Evolutionary conservation across 768 basidiomycete species (phyloP), one percentile per base, ranked within the genome.

Genomic region (Kondoa malvinella): DNA sequence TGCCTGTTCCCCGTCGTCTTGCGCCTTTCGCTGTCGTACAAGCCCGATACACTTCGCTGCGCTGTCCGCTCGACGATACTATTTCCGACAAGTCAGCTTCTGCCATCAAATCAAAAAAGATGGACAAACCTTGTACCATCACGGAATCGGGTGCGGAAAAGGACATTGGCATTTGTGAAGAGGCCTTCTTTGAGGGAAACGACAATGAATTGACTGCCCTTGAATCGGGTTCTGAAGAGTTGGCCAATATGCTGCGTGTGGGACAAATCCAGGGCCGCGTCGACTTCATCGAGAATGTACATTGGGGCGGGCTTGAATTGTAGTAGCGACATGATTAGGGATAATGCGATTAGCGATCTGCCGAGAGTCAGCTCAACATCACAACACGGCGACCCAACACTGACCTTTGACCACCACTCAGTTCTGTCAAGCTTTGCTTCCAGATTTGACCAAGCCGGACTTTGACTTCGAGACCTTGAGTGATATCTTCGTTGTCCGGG

Each of bases 281-380:
- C 95, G 71, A 99, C 94, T 78, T 99, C 95, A 78, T 99, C 95
- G 8, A 99, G 83, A 75, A 99, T 99, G 77, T 97, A 97, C 90
- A 97, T 92, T 1, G 92, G 94, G 17, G 94, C 92, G 4, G 94
- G 92, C 75, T 96, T 96, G 82, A 96, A 96, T 76, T 96, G 92
- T n/a, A 97, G 84, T 21, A 99, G 83, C 0, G 95, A 88, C 92
- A 99, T 94, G 80, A 97, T 97, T 50, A 99, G 82, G 15, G 94
- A 97, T 0, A 99, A 83, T 0, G 95, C 95, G 74, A 99, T 97
- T 71, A 99, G 82, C 0, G 95, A 99, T 71, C 92, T 97, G 72
- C 1, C n/a, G 27, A 63, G 2, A 57, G 57, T 56, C 60, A 66
- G 58, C 30, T 34, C 69, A 29, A 67, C 61, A 25, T 50, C 66